phyloP scores from a whole-genome alignment of 371 early-diverging fungal species.

The Mucor mucedo region DNA sequence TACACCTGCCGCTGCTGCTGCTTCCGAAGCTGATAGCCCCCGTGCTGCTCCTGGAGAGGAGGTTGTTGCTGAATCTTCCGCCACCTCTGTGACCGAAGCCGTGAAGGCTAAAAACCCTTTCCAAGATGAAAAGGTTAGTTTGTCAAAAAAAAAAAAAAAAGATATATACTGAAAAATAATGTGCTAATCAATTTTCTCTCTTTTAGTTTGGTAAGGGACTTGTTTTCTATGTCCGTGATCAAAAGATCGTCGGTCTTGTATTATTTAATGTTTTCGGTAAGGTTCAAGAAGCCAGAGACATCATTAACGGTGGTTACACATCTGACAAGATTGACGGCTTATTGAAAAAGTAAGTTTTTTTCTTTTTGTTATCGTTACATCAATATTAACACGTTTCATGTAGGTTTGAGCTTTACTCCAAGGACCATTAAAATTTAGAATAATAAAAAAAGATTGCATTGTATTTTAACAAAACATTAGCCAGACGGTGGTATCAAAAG shows the following conservation, averaged over 20 bases:
- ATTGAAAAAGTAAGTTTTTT: slow-evolving; percentile 33
- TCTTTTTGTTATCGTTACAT: background rate
- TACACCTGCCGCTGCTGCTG: slow-evolving; percentile 52
- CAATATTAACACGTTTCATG: background rate
- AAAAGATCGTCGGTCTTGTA: slow-evolving; percentile 70
- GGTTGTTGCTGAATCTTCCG: slow-evolving; percentile 23
- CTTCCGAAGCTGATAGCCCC: slow-evolving; percentile 41
- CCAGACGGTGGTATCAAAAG: no score
- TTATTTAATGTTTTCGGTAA: slow-evolving; percentile 76
- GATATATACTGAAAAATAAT: slow-evolving; percentile 22
- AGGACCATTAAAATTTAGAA: slow-evolving; percentile 16
- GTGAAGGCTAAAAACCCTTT: slow-evolving; percentile 35
- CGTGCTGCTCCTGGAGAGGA: slow-evolving; percentile 39
- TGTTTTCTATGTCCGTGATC: slow-evolving; percentile 71
- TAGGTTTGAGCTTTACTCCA: slow-evolving; percentile 29
- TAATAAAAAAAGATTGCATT: background rate
- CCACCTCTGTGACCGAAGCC: slow-evolving; percentile 24
- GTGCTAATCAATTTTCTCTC: no score
- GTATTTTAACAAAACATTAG: background rate
- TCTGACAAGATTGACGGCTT: slow-evolving; percentile 53
- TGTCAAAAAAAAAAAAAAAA: slow-evolving; percentile 5
- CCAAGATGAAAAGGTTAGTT: slow-evolving; percentile 37
- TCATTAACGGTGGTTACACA: slow-evolving; percentile 56
- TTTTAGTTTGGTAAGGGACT: slow-evolving; percentile 69
- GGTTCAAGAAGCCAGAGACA: slow-evolving; percentile 72